These are phyloP conservation scores for Coniferiporia sulphurascens DNA, from an alignment of 1,284 basidiomycete species.

Conservation along the genomic window DNA sequence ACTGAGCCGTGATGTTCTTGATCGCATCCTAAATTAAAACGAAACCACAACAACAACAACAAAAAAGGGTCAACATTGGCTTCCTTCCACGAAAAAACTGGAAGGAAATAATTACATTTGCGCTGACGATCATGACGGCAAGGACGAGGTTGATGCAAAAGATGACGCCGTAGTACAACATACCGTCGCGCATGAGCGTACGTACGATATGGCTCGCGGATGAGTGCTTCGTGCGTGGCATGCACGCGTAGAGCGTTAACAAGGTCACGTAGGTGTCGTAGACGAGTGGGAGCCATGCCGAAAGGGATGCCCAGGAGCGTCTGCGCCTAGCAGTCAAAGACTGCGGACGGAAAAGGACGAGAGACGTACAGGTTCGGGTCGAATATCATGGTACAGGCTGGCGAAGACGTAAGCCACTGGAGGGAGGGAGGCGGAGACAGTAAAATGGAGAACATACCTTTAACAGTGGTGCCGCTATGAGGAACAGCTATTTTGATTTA, in stretches of 20 bases:
- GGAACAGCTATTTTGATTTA: not conserved
- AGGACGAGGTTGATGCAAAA: not conserved
- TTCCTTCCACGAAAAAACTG: not conserved
- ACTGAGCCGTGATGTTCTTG: constrained; percentile 18
- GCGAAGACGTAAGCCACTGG: not conserved
- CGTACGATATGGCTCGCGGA: not conserved
- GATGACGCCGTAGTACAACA: not conserved
- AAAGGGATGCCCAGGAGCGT: constrained; percentile 1
- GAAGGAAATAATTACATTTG: constrained; percentile 1
- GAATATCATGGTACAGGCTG: constrained; percentile 12
- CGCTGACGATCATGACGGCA: constrained; percentile 13
- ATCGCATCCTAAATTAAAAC: not conserved
- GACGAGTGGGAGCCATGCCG: constrained; percentile 12
- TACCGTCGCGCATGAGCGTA: not conserved
- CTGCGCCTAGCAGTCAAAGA: not conserved
- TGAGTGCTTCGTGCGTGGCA: not conserved
- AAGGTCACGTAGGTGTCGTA: constrained; percentile 9
- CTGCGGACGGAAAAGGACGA: not conserved
- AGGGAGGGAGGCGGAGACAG: not conserved
- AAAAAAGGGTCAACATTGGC: not conserved
- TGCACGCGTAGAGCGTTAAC: constrained; percentile 6
- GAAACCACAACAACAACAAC: too few relatives aligned
- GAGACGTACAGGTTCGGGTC: constrained; percentile 7
- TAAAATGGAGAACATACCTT: not conserved
- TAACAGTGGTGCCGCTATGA: not conserved